Base-by-base conservation (phyloP, 106 monocot genomes). In the Phalaenopsis equestris region DNA sequence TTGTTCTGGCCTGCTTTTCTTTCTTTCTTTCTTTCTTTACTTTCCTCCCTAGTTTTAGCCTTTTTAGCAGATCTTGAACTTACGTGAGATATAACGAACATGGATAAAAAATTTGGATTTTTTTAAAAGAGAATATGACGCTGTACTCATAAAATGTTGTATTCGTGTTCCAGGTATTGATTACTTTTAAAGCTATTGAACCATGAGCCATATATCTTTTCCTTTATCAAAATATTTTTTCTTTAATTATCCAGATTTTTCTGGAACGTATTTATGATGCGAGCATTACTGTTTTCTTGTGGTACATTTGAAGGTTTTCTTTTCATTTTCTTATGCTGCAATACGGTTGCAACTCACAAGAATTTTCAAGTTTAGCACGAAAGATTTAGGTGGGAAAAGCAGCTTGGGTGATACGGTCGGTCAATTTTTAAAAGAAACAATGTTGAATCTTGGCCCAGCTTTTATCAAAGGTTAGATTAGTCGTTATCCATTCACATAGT, bases 381-480 rank as follows among this genome's bases (percentile, higher is more conserved):
- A 80, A 81, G 77, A 56, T 77, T 46, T 15, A 41, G 70, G 72
- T 1, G 73, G 23, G 24, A 79, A 79, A 76, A 79, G 67, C 12
- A 70, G 47, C 70, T 77, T 23, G 55, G 83, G 80, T 37, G 80
- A 46, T 79, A 86, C 89, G 61, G 77, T 87, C 23, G 96, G 96
- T 3, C 88, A 90, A 15, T 75, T 96, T 79, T 82, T 96, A 19
- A 94, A 89, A 85, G 93, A 94, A 65, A 75, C 91, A 78, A 80
- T 96, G 80, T 82, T 96, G 70, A 83, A 86, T 72, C 96, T 96
- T 84, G 96, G 96, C 41, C 94, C 96, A 78, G 90, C 96, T 85
- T 96, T 96, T 87, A 79, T 90, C 55, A 96, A 96, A 92, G 90
- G 96, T 96, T 64, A 81, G 80, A 68, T 10, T 48, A 4, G n/a